Base-by-base conservation (phyloP, 2,329 filamentous ascomycete species). In the Aaosphaeria arxii region DNA sequence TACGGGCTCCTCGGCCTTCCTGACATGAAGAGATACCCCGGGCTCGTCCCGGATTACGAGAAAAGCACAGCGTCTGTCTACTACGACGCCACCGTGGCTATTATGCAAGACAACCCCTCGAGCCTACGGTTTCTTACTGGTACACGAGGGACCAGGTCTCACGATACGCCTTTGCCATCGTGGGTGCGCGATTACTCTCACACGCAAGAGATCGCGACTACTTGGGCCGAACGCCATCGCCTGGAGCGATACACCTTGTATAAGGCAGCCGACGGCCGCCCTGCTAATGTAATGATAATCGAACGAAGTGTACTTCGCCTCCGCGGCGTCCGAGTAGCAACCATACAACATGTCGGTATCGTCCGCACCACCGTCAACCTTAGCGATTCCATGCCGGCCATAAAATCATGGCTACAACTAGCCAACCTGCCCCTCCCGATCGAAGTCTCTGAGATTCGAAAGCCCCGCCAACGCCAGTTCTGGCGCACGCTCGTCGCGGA, bases 1-100 rank as follows among this genome's bases (percentile, higher is more conserved):
- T 46, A 46, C 30, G 44, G 38, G 11, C 13, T 42, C 9, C 44
- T 46, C 7, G 44, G 44, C 9, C 44, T 46, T 11, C 6, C 24
- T 13, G 31, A 17, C 11, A n/a, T 11, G 13, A 11, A 6, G 6
- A n/a, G n/a, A 36, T 6, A 28, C 7, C 6, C 11, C 11, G 24
- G 31, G 9, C 13, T 44, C n/a, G 24, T 35, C 7, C 30, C 31
- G 7, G 42, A 44, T 24, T 44, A 44, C 31, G 36, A 7, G 2
- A 17, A n/a, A 5, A 35, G 11, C 24, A 28, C 36, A 11, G 6
- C 7, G 3, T 7, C 33, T 2, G 42, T 44, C 30, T 35, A 17
- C n/a, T 9, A 11, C 7, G 24, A 11, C 11, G 29, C 29, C 28
- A 43, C 29, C 7, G 17, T 29, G 17, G 29, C 41, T 11, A 40